Percentiles rank a stretch among this genome's conserved stretches.
Evolutionary conservation across 768 basidiomycete species (phyloP).

Genomic region (Kondoa subrosea): DNA sequence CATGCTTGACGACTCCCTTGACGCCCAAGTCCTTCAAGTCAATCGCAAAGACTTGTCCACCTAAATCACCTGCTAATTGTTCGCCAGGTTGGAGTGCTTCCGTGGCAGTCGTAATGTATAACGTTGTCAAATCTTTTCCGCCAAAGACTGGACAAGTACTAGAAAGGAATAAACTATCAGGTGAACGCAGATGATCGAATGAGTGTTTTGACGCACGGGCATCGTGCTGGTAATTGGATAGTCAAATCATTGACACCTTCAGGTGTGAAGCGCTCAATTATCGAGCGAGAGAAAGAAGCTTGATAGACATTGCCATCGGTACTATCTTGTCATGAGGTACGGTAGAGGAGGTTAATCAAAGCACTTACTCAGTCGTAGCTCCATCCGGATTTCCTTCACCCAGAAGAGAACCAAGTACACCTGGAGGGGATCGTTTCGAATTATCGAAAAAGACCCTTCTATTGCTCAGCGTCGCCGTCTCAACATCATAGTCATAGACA

Average conservation of each 20-base stretch:
- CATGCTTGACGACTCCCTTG: slow-evolving; percentile 11
- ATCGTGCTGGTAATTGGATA: slow-evolving; percentile 11
- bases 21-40: neutral
- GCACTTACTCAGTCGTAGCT: slow-evolving; percentile 5
- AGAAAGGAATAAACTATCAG: no score
- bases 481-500: slow-evolving; percentile 14
- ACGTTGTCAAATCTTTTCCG: slow-evolving; percentile 2
- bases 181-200: no score
- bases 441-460: slow-evolving; percentile 12
- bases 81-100: slow-evolving; percentile 12
- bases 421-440: slow-evolving; percentile 9
- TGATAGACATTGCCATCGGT: slow-evolving; percentile 14
- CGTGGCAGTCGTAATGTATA: slow-evolving; percentile 15
- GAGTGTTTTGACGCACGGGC: no score
- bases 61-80: slow-evolving; percentile 7
- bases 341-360: neutral
- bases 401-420: slow-evolving; percentile 6
- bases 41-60: slow-evolving; percentile 11
- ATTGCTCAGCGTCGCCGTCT: slow-evolving; percentile 10
- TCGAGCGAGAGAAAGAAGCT: slow-evolving; percentile 7
- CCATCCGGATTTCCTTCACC: slow-evolving; percentile 16
- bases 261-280: slow-evolving; percentile 16
- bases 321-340: neutral
- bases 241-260: slow-evolving; percentile 12
- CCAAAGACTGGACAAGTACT: slow-evolving; percentile 15